Evolutionary conservation across 805 yeast genomes (phyloP).

Genomic region (Pichia phayaonensis): DNA sequence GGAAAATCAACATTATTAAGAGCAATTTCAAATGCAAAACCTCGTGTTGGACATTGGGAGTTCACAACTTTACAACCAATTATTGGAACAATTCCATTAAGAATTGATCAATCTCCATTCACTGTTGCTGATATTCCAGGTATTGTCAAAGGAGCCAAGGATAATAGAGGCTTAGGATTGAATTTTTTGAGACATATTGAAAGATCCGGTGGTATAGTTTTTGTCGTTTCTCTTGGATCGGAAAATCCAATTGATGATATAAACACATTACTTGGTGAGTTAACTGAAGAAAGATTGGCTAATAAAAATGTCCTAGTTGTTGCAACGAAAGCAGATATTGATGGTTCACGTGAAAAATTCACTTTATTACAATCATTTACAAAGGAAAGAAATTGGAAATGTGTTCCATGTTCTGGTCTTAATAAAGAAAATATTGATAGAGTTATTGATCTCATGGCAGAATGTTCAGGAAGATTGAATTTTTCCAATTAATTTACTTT

Average conservation of each 20-base stretch:
- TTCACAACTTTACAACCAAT: slow-evolving; percentile 92
- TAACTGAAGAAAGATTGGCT: slow-evolving; percentile 57
- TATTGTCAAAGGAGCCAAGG: slow-evolving; percentile 78
- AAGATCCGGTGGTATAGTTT: slow-evolving; percentile 81
- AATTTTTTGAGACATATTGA: slow-evolving; percentile 91
- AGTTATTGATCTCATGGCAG: slow-evolving; percentile 67
- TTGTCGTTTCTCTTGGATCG: slow-evolving; percentile 73
- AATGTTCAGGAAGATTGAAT: slow-evolving; percentile 31
- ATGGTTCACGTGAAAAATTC: slow-evolving; percentile 44
- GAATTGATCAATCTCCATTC: slow-evolving; percentile 60
- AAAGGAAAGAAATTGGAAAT: slow-evolving; percentile 47
- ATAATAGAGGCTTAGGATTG: slow-evolving; percentile 86
- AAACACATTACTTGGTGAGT: slow-evolving; percentile 53
- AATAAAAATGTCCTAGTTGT: slow-evolving; percentile 64
- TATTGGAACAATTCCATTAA: slow-evolving; percentile 73
- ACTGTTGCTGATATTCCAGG: slow-evolving; percentile 99
- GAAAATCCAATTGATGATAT: slow-evolving; percentile 62
- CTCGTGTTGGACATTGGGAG: slow-evolving; percentile 94
- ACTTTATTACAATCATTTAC: slow-evolving; percentile 37
- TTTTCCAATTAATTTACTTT: neutral
- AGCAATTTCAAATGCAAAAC: slow-evolving; percentile 83
- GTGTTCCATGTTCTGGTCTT: slow-evolving; percentile 80
- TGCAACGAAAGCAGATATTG: slow-evolving; percentile 90
- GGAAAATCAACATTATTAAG: slow-evolving; percentile 87
- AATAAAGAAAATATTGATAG: slow-evolving; percentile 64